Evolutionary conservation across 176 grass and related monocot genomes (phyloP).

Genomic region (Ananas comosus): DNA sequence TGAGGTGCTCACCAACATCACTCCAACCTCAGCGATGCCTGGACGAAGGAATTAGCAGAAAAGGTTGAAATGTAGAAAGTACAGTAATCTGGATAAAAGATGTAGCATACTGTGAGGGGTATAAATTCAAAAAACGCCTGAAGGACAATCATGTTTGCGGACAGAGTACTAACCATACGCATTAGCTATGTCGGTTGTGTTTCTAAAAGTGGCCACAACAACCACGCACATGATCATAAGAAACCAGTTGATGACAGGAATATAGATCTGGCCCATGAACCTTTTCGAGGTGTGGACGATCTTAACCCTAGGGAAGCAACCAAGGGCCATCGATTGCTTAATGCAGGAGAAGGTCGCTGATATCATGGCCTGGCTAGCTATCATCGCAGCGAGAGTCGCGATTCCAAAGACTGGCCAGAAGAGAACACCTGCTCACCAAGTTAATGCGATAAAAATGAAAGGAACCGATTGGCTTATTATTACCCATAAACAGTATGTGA

Average conservation of each 20-base stretch:
- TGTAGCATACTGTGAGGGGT: not conserved
- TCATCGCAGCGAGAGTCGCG: conserved; percentile 95
- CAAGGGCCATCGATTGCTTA: conserved; percentile 94
- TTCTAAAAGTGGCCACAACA: conserved; percentile 80
- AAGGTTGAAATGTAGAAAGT: not conserved
- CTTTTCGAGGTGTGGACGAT: conserved; percentile 88
- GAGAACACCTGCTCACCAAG: conserved; percentile 31
- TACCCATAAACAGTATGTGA: too few relatives aligned
- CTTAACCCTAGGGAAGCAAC: conserved; percentile 92
- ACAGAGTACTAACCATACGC: conserved; percentile 58
- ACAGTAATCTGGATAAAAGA: too few relatives aligned
- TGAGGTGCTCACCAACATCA: conserved; percentile 95
- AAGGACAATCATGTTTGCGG: not conserved
- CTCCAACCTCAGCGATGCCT: conserved; percentile 97
- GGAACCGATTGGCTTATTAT: not conserved
- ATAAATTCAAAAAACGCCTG: conserved; percentile 1
- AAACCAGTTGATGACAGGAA: conserved; percentile 96
- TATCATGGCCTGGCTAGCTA: conserved; percentile 99
- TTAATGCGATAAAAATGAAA: not conserved
- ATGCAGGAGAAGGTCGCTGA: conserved; percentile 98
- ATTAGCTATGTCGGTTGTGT: conserved; percentile 90
- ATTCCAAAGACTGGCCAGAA: conserved; percentile 98
- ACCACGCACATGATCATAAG: conserved; percentile 93
- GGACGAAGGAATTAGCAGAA: conserved; percentile 1
- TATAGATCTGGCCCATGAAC: conserved; percentile 99